A percentile compares a stretch with the other conserved stretches of the same genome.
Conservation (phyloP, 2,329 filamentous ascomycete species). For the Fusarium odoratissimum region DNA sequence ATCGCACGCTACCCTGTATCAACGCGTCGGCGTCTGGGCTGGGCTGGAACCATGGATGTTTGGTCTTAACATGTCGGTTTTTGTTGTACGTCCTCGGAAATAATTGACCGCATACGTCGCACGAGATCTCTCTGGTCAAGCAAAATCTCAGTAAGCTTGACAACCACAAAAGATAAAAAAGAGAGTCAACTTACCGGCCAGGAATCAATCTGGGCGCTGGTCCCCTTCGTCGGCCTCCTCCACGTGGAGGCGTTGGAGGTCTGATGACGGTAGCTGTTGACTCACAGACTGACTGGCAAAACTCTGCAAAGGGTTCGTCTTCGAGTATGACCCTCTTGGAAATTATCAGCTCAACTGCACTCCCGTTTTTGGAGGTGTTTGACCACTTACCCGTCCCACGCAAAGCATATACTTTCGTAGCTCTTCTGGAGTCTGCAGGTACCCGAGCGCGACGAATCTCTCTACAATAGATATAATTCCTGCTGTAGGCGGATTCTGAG, state of each 20-base stretch:
- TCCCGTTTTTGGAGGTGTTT: rapidly evolving
- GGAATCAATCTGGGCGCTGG: rapidly evolving
- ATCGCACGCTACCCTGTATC: neutral
- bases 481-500: rapidly evolving
- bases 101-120: neutral
- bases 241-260: neutral
- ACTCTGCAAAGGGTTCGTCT: rapidly evolving
- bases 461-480: rapidly evolving
- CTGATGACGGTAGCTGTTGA: rapidly evolving
- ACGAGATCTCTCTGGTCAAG: neutral
- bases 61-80: neutral
- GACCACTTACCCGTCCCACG: neutral
- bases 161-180: rapidly evolving
- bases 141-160: too few species aligned
- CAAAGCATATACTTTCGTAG: neutral
- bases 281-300: neutral
- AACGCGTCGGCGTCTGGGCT: rapidly evolving
- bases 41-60: neutral
- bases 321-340: neutral
- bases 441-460: neutral
- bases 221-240: rapidly evolving
- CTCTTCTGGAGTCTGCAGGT: neutral
- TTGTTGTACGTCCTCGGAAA: neutral
- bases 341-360: rapidly evolving
- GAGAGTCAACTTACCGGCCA: too few species aligned